phyloP scores from a whole-genome alignment of 2,329 filamentous ascomycete species.

The Trichophaea hybrida region DNA sequence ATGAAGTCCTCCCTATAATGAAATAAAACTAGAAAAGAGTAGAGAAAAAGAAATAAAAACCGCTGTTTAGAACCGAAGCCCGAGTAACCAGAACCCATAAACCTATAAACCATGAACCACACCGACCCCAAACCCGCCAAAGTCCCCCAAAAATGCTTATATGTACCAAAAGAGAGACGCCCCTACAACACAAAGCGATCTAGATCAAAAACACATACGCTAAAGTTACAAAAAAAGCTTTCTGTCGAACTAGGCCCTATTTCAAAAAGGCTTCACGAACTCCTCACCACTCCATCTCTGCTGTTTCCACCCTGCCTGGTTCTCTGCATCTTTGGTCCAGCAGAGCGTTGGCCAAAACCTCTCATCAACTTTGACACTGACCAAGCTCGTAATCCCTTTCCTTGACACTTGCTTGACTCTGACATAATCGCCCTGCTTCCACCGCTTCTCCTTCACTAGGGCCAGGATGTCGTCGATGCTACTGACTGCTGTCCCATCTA shows the following conservation, averaged over 20 bases:
- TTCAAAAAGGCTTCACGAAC: slow-evolving; percentile 11
- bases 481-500: slow-evolving; percentile 24
- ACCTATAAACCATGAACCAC: too few species aligned
- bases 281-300: slow-evolving; percentile 20
- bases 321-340: slow-evolving; percentile 18
- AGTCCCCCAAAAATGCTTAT: too few species aligned
- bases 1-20: too few species aligned
- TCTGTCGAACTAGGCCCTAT: not conserved
- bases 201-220: too few species aligned
- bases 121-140: too few species aligned
- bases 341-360: slow-evolving; percentile 26
- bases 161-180: too few species aligned
- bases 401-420: slow-evolving; percentile 27
- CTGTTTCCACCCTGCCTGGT: slow-evolving; percentile 14
- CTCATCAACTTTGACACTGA: slow-evolving; percentile 26
- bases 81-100: too few species aligned
- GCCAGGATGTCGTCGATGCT: slow-evolving; percentile 25
- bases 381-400: slow-evolving; percentile 27
- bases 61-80: too few species aligned
- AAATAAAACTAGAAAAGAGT: too few species aligned
- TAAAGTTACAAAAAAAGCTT: too few species aligned
- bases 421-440: slow-evolving; percentile 27
- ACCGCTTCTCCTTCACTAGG: slow-evolving; percentile 25
- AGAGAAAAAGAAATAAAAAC: too few species aligned
- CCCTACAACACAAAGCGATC: too few species aligned